A percentile compares a stretch with the other conserved stretches of the same genome.
phyloP scores from a whole-genome alignment of 2,329 filamentous ascomycete species.

The Aspergillus costaricaensis region DNA sequence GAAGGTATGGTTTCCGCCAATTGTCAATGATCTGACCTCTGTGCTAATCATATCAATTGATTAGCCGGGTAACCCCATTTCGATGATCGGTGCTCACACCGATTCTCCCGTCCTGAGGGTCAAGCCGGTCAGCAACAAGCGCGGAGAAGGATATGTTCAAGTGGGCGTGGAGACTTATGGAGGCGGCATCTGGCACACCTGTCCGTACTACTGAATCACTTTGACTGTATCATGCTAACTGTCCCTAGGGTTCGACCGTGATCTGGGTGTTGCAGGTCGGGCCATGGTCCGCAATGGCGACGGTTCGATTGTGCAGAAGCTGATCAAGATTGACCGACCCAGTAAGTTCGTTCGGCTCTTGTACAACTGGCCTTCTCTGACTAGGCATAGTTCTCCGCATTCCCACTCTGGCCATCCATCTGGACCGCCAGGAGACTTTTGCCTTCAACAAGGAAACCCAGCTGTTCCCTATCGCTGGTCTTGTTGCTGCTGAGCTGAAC shows the following conservation, averaged over 20 bases:
- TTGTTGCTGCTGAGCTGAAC: conserved; percentile 87
- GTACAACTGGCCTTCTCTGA: background rate
- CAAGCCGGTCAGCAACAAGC: conserved; percentile 92
- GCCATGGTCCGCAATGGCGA: conserved; percentile 75
- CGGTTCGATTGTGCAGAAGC: conserved; percentile 75
- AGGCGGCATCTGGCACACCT: conserved; percentile 95
- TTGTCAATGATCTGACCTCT: background rate
- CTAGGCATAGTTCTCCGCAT: conserved; percentile 69
- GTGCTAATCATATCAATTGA: background rate
- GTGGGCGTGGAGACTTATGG: conserved; percentile 96
- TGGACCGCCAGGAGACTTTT: conserved; percentile 83
- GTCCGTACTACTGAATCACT: conserved; percentile 34
- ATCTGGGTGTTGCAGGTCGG: conserved; percentile 85
- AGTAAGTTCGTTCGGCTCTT: conserved; percentile 42
- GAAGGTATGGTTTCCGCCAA: conserved; percentile 52
- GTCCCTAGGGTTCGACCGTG: conserved; percentile 78
- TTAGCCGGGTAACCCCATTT: conserved; percentile 77
- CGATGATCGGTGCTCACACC: conserved; percentile 94
- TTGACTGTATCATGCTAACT: conserved; percentile 16
- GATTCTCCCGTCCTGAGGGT: conserved; percentile 90
- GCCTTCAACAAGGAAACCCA: conserved; percentile 97
- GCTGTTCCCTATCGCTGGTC: conserved; percentile 86
- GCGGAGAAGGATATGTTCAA: conserved; percentile 83
- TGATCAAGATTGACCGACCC: conserved; percentile 88
- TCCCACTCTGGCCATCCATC: conserved; percentile 89